phyloP scores from a whole-genome alignment of 352 stramenopile species.

The Aphanomyces invadans region DNA sequence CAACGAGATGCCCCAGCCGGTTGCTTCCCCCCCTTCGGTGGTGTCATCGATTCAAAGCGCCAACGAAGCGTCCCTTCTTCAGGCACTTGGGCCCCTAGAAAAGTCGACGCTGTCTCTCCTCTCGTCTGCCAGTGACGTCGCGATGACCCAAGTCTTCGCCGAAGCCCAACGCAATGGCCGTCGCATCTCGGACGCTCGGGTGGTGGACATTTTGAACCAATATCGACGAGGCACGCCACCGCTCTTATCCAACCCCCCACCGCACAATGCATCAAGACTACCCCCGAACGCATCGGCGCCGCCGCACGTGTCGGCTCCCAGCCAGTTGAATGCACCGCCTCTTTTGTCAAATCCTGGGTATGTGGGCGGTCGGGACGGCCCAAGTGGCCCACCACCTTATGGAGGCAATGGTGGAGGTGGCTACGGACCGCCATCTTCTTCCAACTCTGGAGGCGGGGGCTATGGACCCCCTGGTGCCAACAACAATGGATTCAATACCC shows the following conservation, averaged over 20 bases:
- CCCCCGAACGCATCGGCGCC: slow-evolving; percentile 20
- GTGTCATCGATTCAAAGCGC: too few relatives aligned
- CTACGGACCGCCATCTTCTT: slow-evolving; percentile 26
- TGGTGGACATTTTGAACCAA: slow-evolving; percentile 70
- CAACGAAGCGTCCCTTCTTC: slow-evolving; percentile 50
- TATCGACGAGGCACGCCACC: slow-evolving; percentile 29
- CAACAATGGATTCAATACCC: too few relatives aligned
- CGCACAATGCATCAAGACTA: too few relatives aligned
- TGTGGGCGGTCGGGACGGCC: slow-evolving; percentile 30
- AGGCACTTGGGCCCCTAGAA: slow-evolving; percentile 58
- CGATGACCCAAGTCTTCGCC: slow-evolving; percentile 70
- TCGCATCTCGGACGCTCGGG: slow-evolving; percentile 59
- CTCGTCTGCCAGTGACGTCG: slow-evolving; percentile 60
- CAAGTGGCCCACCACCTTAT: slow-evolving; percentile 28
- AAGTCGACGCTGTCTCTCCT: slow-evolving; percentile 64
- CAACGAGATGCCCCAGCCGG: too few relatives aligned
- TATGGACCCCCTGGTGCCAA: too few relatives aligned
- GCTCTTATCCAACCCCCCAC: slow-evolving; percentile 32
- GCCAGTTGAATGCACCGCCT: not conserved
- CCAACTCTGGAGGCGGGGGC: too few relatives aligned
- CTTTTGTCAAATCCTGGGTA: slow-evolving; percentile 29
- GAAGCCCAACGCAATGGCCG: slow-evolving; percentile 74
- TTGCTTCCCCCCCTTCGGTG: too few relatives aligned
- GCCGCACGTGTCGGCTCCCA: slow-evolving; percentile 21
- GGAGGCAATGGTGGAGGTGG: slow-evolving; percentile 10